A percentile compares a stretch with the other conserved stretches of the same genome.
Evolutionary conservation across 345 rosid genomes (phyloP).

Genomic region (Salix dunnii): DNA sequence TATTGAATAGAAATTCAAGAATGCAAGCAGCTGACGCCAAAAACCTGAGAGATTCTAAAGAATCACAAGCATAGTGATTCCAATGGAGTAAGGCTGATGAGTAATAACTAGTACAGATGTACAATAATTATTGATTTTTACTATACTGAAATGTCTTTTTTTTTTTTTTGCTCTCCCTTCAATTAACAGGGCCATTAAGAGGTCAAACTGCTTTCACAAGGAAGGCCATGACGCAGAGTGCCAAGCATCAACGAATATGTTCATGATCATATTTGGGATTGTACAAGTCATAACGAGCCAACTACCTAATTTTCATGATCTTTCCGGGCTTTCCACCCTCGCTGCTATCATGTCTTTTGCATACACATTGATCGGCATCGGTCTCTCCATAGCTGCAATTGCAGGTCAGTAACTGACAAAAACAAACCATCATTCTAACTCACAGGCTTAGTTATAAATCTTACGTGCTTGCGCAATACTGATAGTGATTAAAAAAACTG

Average conservation of each 20-base stretch:
- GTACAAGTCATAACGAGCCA: slow-evolving; percentile 17
- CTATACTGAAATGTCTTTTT: background rate
- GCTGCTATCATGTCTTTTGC: slow-evolving; percentile 26
- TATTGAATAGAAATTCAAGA: too few species aligned
- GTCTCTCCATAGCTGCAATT: slow-evolving; percentile 23
- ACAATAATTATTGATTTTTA: too few species aligned
- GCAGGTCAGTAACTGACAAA: slow-evolving; percentile 1
- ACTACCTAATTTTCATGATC: slow-evolving; percentile 22
- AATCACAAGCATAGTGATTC: too few species aligned
- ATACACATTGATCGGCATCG: slow-evolving; percentile 22
- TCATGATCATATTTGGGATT: slow-evolving; percentile 22
- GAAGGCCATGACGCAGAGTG: slow-evolving; percentile 24
- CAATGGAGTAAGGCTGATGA: too few species aligned
- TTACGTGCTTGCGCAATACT: too few species aligned
- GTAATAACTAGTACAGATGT: too few species aligned
- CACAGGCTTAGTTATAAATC: too few species aligned
- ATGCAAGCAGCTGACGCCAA: too few species aligned
- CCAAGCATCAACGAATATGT: slow-evolving; percentile 19
- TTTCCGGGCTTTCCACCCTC: slow-evolving; percentile 18
- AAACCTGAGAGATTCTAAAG: too few species aligned
- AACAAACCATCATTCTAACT: too few species aligned
- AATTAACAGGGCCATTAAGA: slow-evolving; percentile 14
- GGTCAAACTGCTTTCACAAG: slow-evolving; percentile 26
- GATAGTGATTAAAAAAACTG: background rate
- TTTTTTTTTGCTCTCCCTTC: too few species aligned